phyloP scores from a whole-genome alignment of 208 protist genomes.

The Spongospora subterranea region DNA sequence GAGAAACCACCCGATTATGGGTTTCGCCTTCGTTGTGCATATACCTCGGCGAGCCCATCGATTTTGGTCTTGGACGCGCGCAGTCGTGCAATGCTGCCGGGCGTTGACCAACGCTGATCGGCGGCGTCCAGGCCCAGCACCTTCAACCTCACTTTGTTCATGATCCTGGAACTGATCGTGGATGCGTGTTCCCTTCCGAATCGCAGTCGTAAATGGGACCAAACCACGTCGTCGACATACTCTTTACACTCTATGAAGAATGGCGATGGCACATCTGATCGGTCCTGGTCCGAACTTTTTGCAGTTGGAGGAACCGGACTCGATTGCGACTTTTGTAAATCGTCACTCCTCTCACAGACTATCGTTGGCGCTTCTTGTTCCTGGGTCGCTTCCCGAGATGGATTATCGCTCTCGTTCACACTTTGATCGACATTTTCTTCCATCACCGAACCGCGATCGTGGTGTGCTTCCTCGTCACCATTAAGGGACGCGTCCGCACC shows the following conservation, averaged over 20 bases:
- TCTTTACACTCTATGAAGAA: background rate
- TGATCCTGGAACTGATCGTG: too few relatives aligned
- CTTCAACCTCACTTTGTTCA: too few relatives aligned
- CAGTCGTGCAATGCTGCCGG: too few relatives aligned
- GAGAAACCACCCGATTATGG: too few relatives aligned
- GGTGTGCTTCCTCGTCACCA: background rate
- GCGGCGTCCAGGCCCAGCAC: too few relatives aligned
- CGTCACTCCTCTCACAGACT: background rate
- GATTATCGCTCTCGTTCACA: background rate
- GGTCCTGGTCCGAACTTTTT: background rate
- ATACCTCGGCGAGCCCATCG: too few relatives aligned
- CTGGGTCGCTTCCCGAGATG: background rate
- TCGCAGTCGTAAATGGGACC: background rate
- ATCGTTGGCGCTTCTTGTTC: background rate
- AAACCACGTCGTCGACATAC: background rate
- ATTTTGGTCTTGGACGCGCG: too few relatives aligned
- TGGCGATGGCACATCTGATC: background rate
- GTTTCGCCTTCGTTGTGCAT: too few relatives aligned
- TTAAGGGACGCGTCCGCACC: too few relatives aligned
- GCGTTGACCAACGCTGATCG: too few relatives aligned
- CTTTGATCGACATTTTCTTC: background rate
- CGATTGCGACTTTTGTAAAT: background rate
- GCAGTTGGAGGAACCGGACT: background rate
- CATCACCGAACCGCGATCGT: background rate
- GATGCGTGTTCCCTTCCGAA: conserved; percentile 1